Percentiles rank a stretch among this genome's conserved stretches.
Evolutionary conservation across 1,284 basidiomycete species (phyloP).

Genomic region (Xanthoconium separans): DNA sequence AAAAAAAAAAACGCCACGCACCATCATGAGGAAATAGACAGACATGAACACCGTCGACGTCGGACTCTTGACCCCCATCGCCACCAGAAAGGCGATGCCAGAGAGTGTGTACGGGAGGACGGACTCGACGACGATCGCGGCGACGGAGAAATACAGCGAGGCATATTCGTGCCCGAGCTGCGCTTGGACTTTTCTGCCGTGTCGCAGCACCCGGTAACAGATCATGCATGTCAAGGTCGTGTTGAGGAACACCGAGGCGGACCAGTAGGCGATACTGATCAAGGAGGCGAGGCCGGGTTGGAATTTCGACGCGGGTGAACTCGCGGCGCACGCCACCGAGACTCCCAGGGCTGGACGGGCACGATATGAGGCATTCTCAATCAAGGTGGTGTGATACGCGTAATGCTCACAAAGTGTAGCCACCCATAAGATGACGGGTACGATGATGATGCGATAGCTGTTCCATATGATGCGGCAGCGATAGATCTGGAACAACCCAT

Average conservation of each 20-base stretch:
- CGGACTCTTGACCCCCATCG: not conserved
- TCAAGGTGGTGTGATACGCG: too few species aligned
- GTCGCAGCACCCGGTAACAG: not conserved
- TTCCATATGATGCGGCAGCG: constrained; percentile 1
- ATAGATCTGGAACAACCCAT: not conserved
- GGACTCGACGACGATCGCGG: not conserved
- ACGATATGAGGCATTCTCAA: not conserved
- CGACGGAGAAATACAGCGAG: not conserved
- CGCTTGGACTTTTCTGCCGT: not conserved
- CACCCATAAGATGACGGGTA: not conserved
- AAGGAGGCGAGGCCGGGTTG: not conserved
- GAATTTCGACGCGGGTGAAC: not conserved
- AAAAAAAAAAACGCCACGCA: not conserved
- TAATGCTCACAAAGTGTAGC: not conserved
- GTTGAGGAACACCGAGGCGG: not conserved
- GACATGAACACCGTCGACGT: not conserved
- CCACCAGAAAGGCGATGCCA: not conserved
- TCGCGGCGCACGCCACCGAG: not conserved
- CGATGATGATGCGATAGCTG: not conserved
- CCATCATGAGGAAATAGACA: not conserved
- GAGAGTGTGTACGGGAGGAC: not conserved
- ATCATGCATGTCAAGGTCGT: not conserved
- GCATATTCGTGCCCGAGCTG: not conserved
- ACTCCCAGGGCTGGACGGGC: not conserved
- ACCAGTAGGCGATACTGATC: not conserved